A percentile compares a stretch with the other conserved stretches of the same genome.
These are phyloP conservation scores for Macrophomina phaseolina DNA, from an alignment of 2,329 filamentous ascomycete genomes.

Conservation along the genomic window DNA sequence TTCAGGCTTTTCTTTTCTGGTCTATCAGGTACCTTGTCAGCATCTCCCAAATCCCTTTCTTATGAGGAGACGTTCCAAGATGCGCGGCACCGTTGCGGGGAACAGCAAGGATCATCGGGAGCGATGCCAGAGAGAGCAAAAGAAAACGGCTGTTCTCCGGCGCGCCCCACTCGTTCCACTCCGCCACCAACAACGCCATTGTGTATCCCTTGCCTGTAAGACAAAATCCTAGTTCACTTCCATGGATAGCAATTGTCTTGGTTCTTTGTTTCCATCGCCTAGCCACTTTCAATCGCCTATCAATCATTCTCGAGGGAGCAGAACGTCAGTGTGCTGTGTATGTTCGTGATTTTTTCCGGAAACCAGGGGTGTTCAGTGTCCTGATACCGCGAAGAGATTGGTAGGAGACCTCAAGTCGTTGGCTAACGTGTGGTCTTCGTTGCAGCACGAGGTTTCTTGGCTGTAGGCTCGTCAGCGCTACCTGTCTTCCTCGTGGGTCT, in stretches of 20 bases:
- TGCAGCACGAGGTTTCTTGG: no score
- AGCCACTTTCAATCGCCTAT: no score
- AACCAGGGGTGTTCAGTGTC: no score
- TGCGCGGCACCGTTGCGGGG: background rate
- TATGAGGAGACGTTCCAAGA: background rate
- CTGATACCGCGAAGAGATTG: background rate
- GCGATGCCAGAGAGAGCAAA: constrained; percentile 19
- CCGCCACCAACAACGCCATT: background rate
- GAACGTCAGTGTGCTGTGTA: background rate
- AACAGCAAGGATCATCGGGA: constrained; percentile 1
- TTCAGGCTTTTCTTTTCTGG: no score
- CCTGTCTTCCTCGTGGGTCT: no score
- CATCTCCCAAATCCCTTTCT: no score
- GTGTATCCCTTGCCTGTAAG: background rate
- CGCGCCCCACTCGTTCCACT: background rate
- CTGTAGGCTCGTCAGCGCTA: no score
- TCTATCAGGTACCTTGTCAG: no score
- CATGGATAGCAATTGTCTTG: background rate
- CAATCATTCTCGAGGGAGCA: background rate
- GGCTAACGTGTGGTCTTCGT: no score
- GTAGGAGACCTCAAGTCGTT: background rate
- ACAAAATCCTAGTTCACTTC: background rate
- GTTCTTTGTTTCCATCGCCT: no score
- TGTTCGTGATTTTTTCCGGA: background rate
- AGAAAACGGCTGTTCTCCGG: constrained; percentile 23